phyloP scores from a whole-genome alignment of 352 stramenopile genomes.

The Saprolegnia diclina region DNA sequence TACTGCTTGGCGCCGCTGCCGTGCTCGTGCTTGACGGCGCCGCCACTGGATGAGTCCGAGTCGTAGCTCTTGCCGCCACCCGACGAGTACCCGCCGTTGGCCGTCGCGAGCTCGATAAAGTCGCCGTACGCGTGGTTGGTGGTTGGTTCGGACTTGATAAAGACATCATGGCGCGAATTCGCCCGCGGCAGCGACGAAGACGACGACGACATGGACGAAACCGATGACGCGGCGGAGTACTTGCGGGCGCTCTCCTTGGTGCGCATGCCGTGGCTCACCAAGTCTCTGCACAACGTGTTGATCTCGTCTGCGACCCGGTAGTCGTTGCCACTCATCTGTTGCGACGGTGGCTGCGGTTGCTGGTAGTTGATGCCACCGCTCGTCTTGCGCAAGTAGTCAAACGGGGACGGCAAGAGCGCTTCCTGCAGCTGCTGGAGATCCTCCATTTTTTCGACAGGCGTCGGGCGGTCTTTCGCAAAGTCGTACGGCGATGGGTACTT shows the following conservation, averaged over 20 bases:
- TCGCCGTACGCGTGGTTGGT: constrained; percentile 4
- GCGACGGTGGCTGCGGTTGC: background rate
- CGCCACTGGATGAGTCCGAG: constrained; percentile 24
- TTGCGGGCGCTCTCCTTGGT: constrained; percentile 14
- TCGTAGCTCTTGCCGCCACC: constrained; percentile 25
- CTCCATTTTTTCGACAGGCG: constrained; percentile 60
- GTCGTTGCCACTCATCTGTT: constrained; percentile 1
- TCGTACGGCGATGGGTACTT: constrained; percentile 73
- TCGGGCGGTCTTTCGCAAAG: constrained; percentile 71
- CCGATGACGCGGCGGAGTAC: background rate
- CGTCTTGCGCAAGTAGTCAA: constrained; percentile 24
- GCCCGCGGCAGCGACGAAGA: background rate
- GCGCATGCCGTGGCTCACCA: constrained; percentile 26
- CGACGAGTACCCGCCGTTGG: constrained; percentile 22
- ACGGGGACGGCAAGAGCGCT: constrained; percentile 60
- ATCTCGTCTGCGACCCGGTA: constrained; percentile 27
- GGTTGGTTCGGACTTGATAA: background rate
- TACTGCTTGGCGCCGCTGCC: constrained; percentile 45
- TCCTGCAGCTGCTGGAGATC: constrained; percentile 69
- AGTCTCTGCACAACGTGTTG: constrained; percentile 24
- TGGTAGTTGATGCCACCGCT: background rate
- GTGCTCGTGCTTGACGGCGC: constrained; percentile 27
- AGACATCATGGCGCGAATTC: background rate
- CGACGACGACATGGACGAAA: background rate
- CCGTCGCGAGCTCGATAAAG: constrained; percentile 10